A percentile compares a stretch with the other conserved stretches of the same genome.
These are phyloP conservation scores for Trematosphaeria pertusa DNA, from an alignment of 2,329 filamentous ascomycete genomes.

Conservation along the genomic window DNA sequence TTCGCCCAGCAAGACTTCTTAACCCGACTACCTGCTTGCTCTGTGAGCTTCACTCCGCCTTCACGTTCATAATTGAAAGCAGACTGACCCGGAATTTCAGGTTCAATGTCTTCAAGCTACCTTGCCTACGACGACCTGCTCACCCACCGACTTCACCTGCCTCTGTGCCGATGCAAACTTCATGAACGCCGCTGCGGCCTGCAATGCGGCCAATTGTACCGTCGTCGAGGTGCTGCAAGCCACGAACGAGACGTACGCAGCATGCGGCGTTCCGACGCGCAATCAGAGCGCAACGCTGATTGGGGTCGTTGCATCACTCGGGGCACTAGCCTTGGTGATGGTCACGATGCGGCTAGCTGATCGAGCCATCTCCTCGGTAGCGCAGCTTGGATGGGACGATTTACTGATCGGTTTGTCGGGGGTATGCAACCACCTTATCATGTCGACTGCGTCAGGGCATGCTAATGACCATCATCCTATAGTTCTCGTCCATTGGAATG, in stretches of 20 bases:
- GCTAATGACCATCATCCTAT: slow-evolving; percentile 4
- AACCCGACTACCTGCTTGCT: slow-evolving; percentile 18
- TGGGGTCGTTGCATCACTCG: slow-evolving; percentile 29
- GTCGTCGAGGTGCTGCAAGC: slow-evolving; percentile 33
- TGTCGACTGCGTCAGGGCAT: not conserved
- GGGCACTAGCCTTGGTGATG: slow-evolving; percentile 33
- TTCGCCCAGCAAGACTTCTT: slow-evolving; percentile 26
- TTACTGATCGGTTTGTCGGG: slow-evolving; percentile 37
- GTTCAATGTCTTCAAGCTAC: slow-evolving; percentile 24
- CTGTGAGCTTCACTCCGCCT: slow-evolving; percentile 6
- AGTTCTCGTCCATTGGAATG: slow-evolving; percentile 33
- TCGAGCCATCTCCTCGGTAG: slow-evolving; percentile 28
- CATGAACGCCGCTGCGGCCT: slow-evolving; percentile 26
- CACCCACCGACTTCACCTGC: slow-evolving; percentile 30
- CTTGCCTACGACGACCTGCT: slow-evolving; percentile 26
- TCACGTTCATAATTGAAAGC: not conserved
- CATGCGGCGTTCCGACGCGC: slow-evolving; percentile 33
- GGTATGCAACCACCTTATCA: slow-evolving; percentile 18
- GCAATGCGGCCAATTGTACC: slow-evolving; percentile 37
- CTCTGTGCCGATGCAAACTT: slow-evolving; percentile 35
- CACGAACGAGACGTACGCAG: slow-evolving; percentile 33
- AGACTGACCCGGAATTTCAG: slow-evolving; percentile 12
- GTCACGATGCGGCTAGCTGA: slow-evolving; percentile 34
- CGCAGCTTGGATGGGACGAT: slow-evolving; percentile 39
- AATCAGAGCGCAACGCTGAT: slow-evolving; percentile 27